Conservation (phyloP, 192 early-diverging fungal genomes). For the Podila minutissima region DNA sequence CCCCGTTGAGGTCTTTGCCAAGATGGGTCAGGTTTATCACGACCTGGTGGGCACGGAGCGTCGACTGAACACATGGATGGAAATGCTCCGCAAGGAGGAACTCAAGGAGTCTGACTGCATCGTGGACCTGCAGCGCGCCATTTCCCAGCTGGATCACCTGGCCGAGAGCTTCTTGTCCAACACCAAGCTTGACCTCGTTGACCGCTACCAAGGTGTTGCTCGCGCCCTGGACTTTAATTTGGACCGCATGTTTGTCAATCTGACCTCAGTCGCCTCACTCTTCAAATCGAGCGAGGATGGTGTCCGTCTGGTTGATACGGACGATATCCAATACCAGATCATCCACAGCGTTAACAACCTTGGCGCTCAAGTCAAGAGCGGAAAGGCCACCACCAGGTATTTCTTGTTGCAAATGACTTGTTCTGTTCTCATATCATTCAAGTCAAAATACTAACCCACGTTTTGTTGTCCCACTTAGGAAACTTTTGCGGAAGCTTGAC, state of each 20-base stretch:
- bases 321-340: constrained; percentile 60
- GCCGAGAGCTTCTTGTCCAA: constrained; percentile 68
- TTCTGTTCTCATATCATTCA: not conserved
- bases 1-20: constrained; percentile 74
- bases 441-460: not conserved
- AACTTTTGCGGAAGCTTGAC: constrained; percentile 71
- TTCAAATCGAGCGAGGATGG: constrained; percentile 51
- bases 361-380: constrained; percentile 55
- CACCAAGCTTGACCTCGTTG: constrained; percentile 58
- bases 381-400: constrained; percentile 68
- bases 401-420: not conserved
- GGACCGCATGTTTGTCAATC: constrained; percentile 70
- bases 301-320: constrained; percentile 53
- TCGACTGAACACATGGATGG: constrained; percentile 77
- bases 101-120: constrained; percentile 73
- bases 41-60: constrained; percentile 85
- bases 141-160: constrained; percentile 72
- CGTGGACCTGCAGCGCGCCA: constrained; percentile 73
- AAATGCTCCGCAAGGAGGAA: constrained; percentile 82
- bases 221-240: constrained; percentile 70
- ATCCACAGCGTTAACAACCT: constrained; percentile 38
- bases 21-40: constrained; percentile 77
- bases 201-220: constrained; percentile 61
- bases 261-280: constrained; percentile 29
- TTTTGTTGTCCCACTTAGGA: constrained; percentile 46